These are phyloP conservation scores for Colletotrichum kahawae DNA, from an alignment of 2,329 filamentous ascomycete species.

Conservation along the genomic window DNA sequence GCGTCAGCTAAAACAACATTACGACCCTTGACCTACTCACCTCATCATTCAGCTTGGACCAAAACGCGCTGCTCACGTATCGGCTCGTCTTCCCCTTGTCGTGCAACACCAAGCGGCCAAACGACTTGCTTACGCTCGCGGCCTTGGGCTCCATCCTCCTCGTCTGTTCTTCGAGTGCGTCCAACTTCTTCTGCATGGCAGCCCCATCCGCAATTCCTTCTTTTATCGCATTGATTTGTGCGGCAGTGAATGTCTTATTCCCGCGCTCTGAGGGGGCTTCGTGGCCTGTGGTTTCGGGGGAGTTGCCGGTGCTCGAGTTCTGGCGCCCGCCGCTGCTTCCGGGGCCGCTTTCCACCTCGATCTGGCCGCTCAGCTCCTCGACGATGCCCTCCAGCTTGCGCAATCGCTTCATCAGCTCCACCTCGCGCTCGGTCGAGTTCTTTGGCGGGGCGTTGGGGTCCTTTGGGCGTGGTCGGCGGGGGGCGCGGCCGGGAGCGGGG, in stretches of 20 bases:
- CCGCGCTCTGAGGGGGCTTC: constrained; percentile 11
- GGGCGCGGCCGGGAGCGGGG: constrained; percentile 75
- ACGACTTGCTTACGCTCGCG: constrained; percentile 50
- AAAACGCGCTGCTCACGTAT: constrained; percentile 80
- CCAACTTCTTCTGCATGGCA: not conserved
- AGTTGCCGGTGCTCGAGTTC: constrained; percentile 28
- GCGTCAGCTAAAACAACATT: constrained; percentile 24
- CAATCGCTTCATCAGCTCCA: constrained; percentile 74
- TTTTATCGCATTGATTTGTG: not conserved
- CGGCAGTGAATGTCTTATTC: not conserved
- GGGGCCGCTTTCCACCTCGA: constrained; percentile 53
- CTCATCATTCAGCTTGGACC: constrained; percentile 78
- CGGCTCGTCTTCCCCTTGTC: constrained; percentile 70
- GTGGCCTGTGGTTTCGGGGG: constrained; percentile 31
- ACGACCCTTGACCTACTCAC: constrained; percentile 41
- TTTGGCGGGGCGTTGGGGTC: constrained; percentile 67
- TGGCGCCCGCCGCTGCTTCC: constrained; percentile 24
- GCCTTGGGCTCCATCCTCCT: constrained; percentile 21
- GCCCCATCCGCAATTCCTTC: not conserved
- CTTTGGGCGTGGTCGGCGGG: constrained; percentile 68
- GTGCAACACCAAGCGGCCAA: constrained; percentile 73
- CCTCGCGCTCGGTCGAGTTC: constrained; percentile 65
- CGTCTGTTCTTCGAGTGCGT: constrained; percentile 26
- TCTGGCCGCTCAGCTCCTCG: constrained; percentile 69
- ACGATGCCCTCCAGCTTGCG: constrained; percentile 79